Percentiles rank a stretch among this genome's conserved stretches.
Evolutionary conservation across 2,329 filamentous ascomycete genomes (phyloP).

Genomic region (Penicillium concentricum): DNA sequence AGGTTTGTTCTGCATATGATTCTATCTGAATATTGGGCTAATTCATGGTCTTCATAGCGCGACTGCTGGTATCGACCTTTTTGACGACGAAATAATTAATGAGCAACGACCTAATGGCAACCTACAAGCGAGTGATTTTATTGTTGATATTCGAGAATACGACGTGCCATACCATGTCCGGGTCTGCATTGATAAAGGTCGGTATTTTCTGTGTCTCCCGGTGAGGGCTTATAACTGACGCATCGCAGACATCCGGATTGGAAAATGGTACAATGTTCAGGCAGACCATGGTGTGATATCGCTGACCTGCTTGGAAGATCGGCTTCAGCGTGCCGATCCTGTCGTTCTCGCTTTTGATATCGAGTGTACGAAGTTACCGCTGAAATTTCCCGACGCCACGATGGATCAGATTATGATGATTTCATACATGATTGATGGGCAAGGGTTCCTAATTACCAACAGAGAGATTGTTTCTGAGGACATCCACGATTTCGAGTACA

Average conservation of each 20-base stretch:
- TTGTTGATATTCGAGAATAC: conserved; percentile 98
- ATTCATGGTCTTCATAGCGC: conserved; percentile 51
- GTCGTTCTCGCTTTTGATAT: conserved; percentile 99
- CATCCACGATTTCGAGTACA: conserved; percentile 97
- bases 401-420: conserved; percentile 99
- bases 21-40: conserved; percentile 12
- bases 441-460: conserved; percentile 97
- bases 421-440: conserved; percentile 99
- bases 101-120: conserved; percentile 76
- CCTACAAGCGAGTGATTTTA: conserved; percentile 90
- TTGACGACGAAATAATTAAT: conserved; percentile 84
- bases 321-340: conserved; percentile 85
- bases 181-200: conserved; percentile 93
- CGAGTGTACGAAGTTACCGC: conserved; percentile 89
- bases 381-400: conserved; percentile 94
- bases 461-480: conserved; percentile 97
- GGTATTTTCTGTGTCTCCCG: conserved; percentile 15
- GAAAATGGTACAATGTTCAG: conserved; percentile 95
- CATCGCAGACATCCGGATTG: conserved; percentile 78
- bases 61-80: conserved; percentile 86
- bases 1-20: conserved; percentile 52
- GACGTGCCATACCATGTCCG: conserved; percentile 99
- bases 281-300: conserved; percentile 86
- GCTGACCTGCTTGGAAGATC: conserved; percentile 81
- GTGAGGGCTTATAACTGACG: conserved; percentile 23